Base-by-base conservation (phyloP, 805 yeast species). In the Nakazawaea anatomiae region DNA sequence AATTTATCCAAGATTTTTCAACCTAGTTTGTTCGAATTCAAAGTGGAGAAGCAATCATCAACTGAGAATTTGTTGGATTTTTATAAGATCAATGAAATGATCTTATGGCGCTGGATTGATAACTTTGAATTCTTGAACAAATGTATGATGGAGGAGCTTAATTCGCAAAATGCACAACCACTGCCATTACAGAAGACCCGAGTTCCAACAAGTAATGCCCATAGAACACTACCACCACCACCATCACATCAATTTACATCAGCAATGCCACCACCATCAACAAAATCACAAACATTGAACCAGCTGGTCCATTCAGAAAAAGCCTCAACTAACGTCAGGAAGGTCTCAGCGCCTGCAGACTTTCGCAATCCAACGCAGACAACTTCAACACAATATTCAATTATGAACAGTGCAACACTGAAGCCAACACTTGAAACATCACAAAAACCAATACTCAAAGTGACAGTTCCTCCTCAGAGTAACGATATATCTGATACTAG, bases 1-100 rank as follows among this genome's bases (percentile, higher is more conserved):
- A 71, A 70, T 49, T 47, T 71, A 35, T 62, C 73, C 6, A 70
- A 70, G 49, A 65, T 71, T 48, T 68, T 71, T 54, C 75, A 71
- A 54, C 58, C 68, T 25, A 61, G 66, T 47, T 61, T 70, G 25
- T 71, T 70, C 54, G 66, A 65, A 43, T 59, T 60, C 42, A 66
- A 65, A 46, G 69, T 65, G 48, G 43, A 62, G 10, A 52, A 46
- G n/a, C 48, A 9, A n/a, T 30, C 40, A 10, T 50, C 53, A 41
- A 57, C 68, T 2, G 67, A 64, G 28, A 60, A 63, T 49, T 48
- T 63, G 31, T 55, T 64, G 41, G 60, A 58, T 29, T 58, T 55
- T 35, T 66, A 65, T 47, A 63, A 57, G 38, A 50, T 54, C 6
- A 65, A 64, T 54, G 70, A 66, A 54, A 54, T 50, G 30, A 43